These are phyloP conservation scores for Xylariaceae sp. DNA, from an alignment of 2,329 filamentous ascomycete genomes.

Conservation along the genomic window DNA sequence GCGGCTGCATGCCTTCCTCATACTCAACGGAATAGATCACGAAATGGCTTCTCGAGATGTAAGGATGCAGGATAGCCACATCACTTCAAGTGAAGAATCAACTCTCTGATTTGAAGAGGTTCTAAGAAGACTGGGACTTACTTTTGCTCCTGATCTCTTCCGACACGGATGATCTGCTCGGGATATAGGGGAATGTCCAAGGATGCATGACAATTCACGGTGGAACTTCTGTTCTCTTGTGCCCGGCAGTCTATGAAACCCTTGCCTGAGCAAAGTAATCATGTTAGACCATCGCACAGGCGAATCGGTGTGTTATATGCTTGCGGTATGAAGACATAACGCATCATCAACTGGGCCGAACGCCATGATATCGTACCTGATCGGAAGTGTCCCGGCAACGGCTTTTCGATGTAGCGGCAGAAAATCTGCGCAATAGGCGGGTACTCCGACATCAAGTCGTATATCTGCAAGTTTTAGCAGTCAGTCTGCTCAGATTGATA, in stretches of 20 bases:
- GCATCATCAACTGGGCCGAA: background rate
- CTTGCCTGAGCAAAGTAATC: background rate
- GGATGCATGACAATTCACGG: background rate
- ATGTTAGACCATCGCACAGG: background rate
- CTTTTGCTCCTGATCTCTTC: conserved; percentile 20
- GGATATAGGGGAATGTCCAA: conserved; percentile 20
- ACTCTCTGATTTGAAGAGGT: background rate
- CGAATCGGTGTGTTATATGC: background rate
- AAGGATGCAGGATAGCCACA: conserved; percentile 36
- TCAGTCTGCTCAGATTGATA: background rate
- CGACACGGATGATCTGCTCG: conserved; percentile 15
- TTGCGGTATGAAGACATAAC: background rate
- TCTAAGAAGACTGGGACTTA: conserved; percentile 5
- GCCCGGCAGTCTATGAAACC: conserved; percentile 7
- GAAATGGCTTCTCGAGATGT: conserved; percentile 50
- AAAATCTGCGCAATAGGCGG: conserved; percentile 15
- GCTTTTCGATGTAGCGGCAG: conserved; percentile 11
- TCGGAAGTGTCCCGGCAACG: background rate
- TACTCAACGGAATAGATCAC: conserved; percentile 52
- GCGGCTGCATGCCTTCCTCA: conserved; percentile 35
- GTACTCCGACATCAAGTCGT: background rate
- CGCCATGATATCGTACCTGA: conserved; percentile 3
- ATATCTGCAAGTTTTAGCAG: background rate
- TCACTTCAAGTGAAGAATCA: conserved; percentile 28
- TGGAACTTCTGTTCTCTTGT: background rate